A percentile compares a stretch with the other conserved stretches of the same genome.
phyloP scores from a whole-genome alignment of 2,329 filamentous ascomycete genomes.

The Pseudocercospora vitis region DNA sequence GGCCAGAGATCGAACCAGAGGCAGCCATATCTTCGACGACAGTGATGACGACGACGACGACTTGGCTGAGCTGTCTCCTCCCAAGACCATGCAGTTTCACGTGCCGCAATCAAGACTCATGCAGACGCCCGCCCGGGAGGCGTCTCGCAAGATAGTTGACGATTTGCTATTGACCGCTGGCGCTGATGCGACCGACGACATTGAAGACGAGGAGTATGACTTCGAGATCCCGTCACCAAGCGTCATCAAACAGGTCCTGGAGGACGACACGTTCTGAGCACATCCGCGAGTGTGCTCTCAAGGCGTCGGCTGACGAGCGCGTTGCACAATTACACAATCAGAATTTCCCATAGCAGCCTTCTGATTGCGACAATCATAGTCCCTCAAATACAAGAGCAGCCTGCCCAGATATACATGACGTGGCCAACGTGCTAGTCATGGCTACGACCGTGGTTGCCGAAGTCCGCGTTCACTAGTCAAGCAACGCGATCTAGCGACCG shows the following conservation, averaged over 20 bases:
- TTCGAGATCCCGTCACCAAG: conserved; percentile 50
- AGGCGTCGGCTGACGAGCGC: too few relatives aligned
- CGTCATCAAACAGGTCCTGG: conserved; percentile 46
- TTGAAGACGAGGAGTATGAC: conserved; percentile 43
- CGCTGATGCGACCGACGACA: conserved; percentile 54
- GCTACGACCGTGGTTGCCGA: not conserved
- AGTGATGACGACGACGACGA: conserved; percentile 58
- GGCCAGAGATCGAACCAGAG: conserved; percentile 24
- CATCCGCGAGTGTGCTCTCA: too few relatives aligned
- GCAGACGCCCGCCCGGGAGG: conserved; percentile 80
- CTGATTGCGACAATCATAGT: not conserved
- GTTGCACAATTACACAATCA: too few relatives aligned
- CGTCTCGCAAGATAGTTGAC: conserved; percentile 77
- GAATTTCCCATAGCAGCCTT: not conserved
- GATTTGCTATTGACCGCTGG: conserved; percentile 77
- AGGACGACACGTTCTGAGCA: conserved; percentile 51
- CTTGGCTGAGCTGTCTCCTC: conserved; percentile 64
- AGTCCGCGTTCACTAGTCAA: not conserved
- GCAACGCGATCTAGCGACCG: conserved; percentile 3
- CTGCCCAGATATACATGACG: not conserved
- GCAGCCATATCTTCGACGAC: conserved; percentile 31
- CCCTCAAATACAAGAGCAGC: too few relatives aligned
- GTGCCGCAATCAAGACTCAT: conserved; percentile 73
- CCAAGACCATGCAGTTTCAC: conserved; percentile 88
- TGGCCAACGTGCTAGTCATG: not conserved